Base-by-base conservation (phyloP, 129 eudicot genomes). In the Helichrysum umbraculigerum region DNA sequence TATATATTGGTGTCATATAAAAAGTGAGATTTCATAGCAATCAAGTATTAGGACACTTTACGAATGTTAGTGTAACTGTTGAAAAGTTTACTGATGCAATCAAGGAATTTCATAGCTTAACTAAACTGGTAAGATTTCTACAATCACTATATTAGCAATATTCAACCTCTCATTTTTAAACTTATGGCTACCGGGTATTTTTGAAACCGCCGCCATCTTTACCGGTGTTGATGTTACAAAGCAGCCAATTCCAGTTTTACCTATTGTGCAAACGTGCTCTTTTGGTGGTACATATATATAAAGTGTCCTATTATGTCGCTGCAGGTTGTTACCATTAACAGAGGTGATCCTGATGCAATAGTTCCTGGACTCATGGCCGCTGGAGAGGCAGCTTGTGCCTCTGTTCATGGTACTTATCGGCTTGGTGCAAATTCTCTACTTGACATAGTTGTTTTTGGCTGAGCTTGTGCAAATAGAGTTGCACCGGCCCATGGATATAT, bases 351-450 rank as follows among this genome's bases (percentile, higher is more conserved):
- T 29, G 98, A 94, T 87, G 86, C 91, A 54, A 82, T 90, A 76
- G 65, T 91, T n/a, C 97, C 98, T 79, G 96, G 98, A 77, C 85
- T 93, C 59, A 82, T 90, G 90, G 98, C 97, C 79, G 98, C 97
- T 82, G 98, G 98, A 63, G 98, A 94, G 83, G 98, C 98, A 79
- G 93, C 98, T 16, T 91, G 98, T 84, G 98, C 98, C 28, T 94
- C 97, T 71, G 98, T 94, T 83, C 98, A 94, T 65, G 98, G 97
- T 68, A 96, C 96, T 68, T 91, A 94, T 85, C 88, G 97, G 20
- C 97, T 94, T 44, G 97, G 97, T 79, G 97, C 98, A n/a, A n/a
- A n/a, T n/a, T n/a, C n/a, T n/a, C n/a, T n/a, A n/a, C n/a, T n/a
- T n/a, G n/a, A n/a, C n/a, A n/a, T n/a, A n/a, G n/a, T n/a, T n/a